Evolutionary conservation across 2,329 filamentous ascomycete genomes (phyloP), one percentile per base, ranked within the genome.

Genomic region (Periglandula ipomoeae): DNA sequence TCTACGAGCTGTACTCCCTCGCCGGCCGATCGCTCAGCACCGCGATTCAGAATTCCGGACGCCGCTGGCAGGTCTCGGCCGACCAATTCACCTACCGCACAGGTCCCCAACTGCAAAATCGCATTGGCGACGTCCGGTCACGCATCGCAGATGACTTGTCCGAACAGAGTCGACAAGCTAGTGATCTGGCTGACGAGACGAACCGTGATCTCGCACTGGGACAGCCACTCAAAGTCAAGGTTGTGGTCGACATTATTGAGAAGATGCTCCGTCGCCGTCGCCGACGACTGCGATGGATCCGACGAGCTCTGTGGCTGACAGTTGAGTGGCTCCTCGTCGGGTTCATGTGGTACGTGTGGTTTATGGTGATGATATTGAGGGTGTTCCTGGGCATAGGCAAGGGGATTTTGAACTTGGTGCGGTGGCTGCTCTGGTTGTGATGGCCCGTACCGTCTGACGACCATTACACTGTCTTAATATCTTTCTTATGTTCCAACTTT

Each of bases 291-390:
- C 75, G 87, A 48, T 89, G 88, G 81, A 66, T 89, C 22, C 74
- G 88, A 35, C 74, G 87, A 13, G 80, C 82, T 1, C 84, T 88
- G 13, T 97, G 89, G 78, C 81, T 89, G 48, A 68, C 84, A 19
- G 79, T 96, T 15, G 91, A 97, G 71, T 96, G 89, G 89, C 70
- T 81, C 44, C 75, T 97, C 17, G 81, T 97, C 35, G 87, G 86
- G 4, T 79, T 94, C 57, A 88, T 97, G 82, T 96, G 93, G 89
- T 89, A 85, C 66, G 83, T 94, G 15, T 97, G 91, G 89, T 80
- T 94, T 51, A 72, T 95, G 30, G 90, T 96, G 22, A 86, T 89
- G 63, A 72, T 91, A 22, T 72, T 85, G 46, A 79, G 87, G 51
- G 65, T 87, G 13, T 68, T 86, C 32, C 70, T 82, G 51, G 81